These are phyloP conservation scores for Colletotrichum sidae DNA, from an alignment of 2,329 filamentous ascomycete species.

Conservation along the genomic window DNA sequence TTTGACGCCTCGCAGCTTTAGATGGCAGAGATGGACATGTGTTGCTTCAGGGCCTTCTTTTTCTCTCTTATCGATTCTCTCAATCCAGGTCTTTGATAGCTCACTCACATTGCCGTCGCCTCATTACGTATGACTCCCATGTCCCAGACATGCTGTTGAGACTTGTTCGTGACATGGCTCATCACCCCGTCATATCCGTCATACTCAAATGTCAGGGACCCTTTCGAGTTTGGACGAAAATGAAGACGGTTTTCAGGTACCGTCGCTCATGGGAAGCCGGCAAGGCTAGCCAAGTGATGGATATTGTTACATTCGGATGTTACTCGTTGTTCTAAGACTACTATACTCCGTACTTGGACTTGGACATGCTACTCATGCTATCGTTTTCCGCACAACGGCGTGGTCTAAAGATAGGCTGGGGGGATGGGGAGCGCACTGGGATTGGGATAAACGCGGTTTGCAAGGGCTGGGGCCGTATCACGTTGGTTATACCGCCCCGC, in stretches of 20 bases:
- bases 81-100: slow-evolving; percentile 38
- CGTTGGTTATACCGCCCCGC: slow-evolving; percentile 29
- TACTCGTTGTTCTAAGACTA: not conserved
- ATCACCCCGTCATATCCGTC: slow-evolving; percentile 21
- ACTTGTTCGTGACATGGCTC: slow-evolving; percentile 5
- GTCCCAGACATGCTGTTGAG: not conserved
- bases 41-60: slow-evolving; percentile 35
- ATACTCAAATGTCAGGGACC: slow-evolving; percentile 24
- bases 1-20: slow-evolving; percentile 50
- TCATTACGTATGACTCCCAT: no score
- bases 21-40: slow-evolving; percentile 49
- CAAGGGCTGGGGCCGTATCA: slow-evolving; percentile 25
- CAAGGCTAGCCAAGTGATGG: no score
- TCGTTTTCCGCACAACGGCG: slow-evolving; percentile 14
- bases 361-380: not conserved
- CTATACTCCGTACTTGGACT: not conserved
- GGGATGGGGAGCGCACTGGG: not conserved
- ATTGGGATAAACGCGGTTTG: slow-evolving; percentile 20
- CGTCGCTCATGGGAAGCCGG: not conserved
- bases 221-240: slow-evolving; percentile 15
- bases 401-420: slow-evolving; percentile 25
- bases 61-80: slow-evolving; percentile 38
- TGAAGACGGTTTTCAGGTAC: slow-evolving; percentile 10
- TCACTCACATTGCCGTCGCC: not conserved
- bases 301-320: not conserved